Evolutionary conservation across 495 filamentous ascomycete species (phyloP), one percentile per base, ranked within the genome.

Genomic region (Hypoxylon perforatum): DNA sequence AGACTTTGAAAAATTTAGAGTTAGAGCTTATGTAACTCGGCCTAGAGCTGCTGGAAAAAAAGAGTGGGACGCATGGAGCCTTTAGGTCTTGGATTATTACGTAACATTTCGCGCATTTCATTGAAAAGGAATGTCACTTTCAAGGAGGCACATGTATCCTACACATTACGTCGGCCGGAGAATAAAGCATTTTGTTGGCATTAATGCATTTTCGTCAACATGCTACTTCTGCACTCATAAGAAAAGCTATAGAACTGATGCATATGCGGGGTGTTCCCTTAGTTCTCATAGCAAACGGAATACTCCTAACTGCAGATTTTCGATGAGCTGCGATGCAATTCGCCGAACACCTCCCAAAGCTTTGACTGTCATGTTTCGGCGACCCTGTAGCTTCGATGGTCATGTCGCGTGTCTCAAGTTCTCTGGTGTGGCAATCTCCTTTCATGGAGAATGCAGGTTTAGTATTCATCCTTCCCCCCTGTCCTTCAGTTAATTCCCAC

Each of bases 141-240:
- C n/a, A n/a, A n/a, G n/a, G n/a, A n/a, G n/a, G n/a, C n/a, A n/a
- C n/a, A n/a, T n/a, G n/a, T n/a, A n/a, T n/a, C n/a, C n/a, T n/a
- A n/a, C n/a, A n/a, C n/a, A n/a, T n/a, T n/a, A n/a, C n/a, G n/a
- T n/a, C n/a, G n/a, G n/a, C n/a, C n/a, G n/a, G 7, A 28, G 7
- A 7, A 28, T 7, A 28, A 28, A 7, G 25, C 25, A 28, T 28
- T 28, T 15, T n/a, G 8, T 39, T 50, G 55, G 42, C 60, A 64
- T 64, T 69, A 60, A 61, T 63, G 61, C 55, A 61, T 64, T 69
- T 61, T 69, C 25, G 25, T 57, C 50, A 57, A 48, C 50, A 46
- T 61, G 60, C 60, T 69, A 57, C 57, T 47, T 66, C 35, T 49
- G 62, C 62, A 63, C 53, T 54, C 52, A 42, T 66, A 66, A 59